Conservation (phyloP, 2,329 filamentous ascomycete genomes). For the Cytospora leucostoma region DNA sequence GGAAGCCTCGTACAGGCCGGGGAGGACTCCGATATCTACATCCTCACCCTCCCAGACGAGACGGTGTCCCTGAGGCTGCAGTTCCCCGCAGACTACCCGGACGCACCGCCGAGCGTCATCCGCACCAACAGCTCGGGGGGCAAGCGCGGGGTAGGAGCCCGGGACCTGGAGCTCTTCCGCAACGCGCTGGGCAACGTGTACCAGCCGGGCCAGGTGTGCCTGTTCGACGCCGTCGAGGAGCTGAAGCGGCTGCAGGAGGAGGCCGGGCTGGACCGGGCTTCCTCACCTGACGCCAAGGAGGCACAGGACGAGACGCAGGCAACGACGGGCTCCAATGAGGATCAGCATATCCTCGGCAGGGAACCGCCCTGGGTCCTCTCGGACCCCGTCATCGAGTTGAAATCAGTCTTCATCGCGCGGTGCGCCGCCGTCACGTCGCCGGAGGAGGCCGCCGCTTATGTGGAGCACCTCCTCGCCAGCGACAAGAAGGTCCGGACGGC, state of each 20-base stretch:
- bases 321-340: background rate
- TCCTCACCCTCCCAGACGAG: conserved; percentile 68
- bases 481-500: conserved; percentile 85
- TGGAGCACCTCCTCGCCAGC: conserved; percentile 74
- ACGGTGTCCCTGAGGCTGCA: conserved; percentile 58
- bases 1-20: conserved; percentile 55
- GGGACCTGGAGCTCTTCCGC: conserved; percentile 69
- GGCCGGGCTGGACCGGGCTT: conserved; percentile 30
- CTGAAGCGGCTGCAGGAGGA: conserved; percentile 50
- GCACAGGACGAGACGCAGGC: conserved; percentile 25
- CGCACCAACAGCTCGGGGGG: conserved; percentile 79
- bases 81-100: conserved; percentile 76
- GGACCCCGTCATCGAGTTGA: conserved; percentile 74
- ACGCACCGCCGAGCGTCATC: conserved; percentile 69
- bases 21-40: conserved; percentile 48
- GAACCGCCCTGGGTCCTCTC: conserved; percentile 71
- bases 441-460: conserved; percentile 67
- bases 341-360: conserved; percentile 30
- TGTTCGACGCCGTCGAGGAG: conserved; percentile 90
- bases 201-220: conserved; percentile 73
- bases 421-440: conserved; percentile 70
- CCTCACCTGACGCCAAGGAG: conserved; percentile 27
- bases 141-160: conserved; percentile 70
- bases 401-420: conserved; percentile 84
- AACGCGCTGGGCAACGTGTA: conserved; percentile 69